These are phyloP conservation scores for Rhypophila decipiens DNA, from an alignment of 495 filamentous ascomycete genomes.

Conservation along the genomic window DNA sequence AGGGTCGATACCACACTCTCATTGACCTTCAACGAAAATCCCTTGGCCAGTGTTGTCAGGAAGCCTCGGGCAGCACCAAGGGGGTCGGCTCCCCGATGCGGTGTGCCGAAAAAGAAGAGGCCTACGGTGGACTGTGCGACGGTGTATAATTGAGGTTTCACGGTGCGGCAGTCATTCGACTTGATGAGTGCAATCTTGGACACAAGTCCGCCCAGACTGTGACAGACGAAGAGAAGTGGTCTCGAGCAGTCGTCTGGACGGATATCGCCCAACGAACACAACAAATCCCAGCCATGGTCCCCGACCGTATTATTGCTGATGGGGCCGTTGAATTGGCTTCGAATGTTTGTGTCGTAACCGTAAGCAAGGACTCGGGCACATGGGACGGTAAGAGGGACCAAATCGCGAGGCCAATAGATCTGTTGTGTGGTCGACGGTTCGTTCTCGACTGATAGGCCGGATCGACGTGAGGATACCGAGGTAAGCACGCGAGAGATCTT, in stretches of 20 bases:
- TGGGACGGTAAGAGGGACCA: neutral
- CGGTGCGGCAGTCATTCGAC: neutral
- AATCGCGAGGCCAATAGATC: constrained; percentile 1
- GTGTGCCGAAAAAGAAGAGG: constrained; percentile 1
- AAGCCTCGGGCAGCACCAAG: neutral
- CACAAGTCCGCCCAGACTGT: constrained; percentile 1
- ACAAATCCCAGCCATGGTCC: constrained; percentile 1
- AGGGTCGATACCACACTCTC: neutral
- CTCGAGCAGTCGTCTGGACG: neutral
- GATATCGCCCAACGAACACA: neutral
- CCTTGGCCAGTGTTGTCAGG: neutral
- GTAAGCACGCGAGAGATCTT: neutral
- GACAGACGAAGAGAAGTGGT: constrained; percentile 1
- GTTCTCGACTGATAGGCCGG: neutral
- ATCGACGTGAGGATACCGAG: neutral
- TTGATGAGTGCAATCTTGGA: neutral
- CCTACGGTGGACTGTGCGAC: neutral
- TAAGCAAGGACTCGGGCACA: neutral
- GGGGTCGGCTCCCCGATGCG: constrained; percentile 1
- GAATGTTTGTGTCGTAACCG: constrained; percentile 6
- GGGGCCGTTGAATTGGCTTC: neutral
- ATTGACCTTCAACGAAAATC: neutral
- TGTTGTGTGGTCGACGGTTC: neutral
- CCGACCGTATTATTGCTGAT: neutral
- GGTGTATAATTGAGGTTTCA: neutral